Evolutionary conservation across 345 rosid genomes (phyloP), one percentile per base, ranked within the genome.

Genomic region (Euclidium syriacum): DNA sequence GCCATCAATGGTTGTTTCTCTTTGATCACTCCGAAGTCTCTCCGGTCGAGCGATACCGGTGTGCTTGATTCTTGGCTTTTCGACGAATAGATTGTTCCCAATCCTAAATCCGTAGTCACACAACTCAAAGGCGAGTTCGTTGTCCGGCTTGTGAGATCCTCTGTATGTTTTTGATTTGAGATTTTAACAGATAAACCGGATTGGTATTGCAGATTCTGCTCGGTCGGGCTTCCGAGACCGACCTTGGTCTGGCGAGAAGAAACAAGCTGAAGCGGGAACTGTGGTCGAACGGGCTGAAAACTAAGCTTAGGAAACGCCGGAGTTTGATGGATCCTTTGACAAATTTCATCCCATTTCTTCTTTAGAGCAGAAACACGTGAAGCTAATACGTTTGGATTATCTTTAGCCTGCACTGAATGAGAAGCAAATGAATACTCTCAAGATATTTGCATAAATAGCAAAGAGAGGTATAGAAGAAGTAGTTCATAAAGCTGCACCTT

Each of bases 351-450:
- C 88, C 88, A 85, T 70, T 83, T 85, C 65, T 53, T 81, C 72
- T 75, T 80, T 64, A 81, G 52, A 26, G 64, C 72, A n/a, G 51
- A 38, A 41, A 82, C 35, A 44, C 26, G 76, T 44, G 74, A 55
- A 48, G 56, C 75, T 73, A 79, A 57, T 56, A 60, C 27, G 29
- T 39, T 47, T 66, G 77, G 73, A 70, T 75, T 81, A 65, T 73
- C 81, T 72, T 49, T 77, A 53, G 68, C 67, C 95, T 87, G 90
- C 86, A 87, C 74, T 73, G 80, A 75, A 75, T 36, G 49, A 79
- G 65, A 78, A 52, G 47, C 46, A 67, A 55, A n/a, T n/a, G n/a
- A n/a, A 52, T 24, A 47, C 40, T 67, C 79, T 83, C 75, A 78
- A 75, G 79, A 64, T 73, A 46, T 16, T n/a, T 63, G 56, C 22